Conservation (phyloP, 2,329 filamentous ascomycete genomes). For the Trichophyton equinum region DNA sequence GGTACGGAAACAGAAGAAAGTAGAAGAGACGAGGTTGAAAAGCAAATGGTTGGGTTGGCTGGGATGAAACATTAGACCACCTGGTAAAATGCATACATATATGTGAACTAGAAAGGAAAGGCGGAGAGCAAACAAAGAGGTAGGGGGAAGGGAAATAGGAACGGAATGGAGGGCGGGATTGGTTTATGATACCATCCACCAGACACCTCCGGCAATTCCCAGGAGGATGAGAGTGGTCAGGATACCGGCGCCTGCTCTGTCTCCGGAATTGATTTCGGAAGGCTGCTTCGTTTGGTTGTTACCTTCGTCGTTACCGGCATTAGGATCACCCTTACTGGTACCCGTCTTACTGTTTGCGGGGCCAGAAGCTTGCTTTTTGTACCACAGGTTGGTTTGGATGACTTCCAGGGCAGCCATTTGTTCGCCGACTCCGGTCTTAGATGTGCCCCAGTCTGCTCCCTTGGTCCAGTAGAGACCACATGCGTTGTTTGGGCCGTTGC, state of each 20-base stretch:
- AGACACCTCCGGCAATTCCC: slow-evolving; percentile 43
- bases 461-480: slow-evolving; percentile 28
- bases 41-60: not conserved
- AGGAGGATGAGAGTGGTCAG: slow-evolving; percentile 47
- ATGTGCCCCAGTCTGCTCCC: slow-evolving; percentile 43
- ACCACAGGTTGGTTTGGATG: slow-evolving; percentile 43
- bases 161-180: not conserved
- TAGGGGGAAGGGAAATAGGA: not conserved
- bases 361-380: slow-evolving; percentile 26
- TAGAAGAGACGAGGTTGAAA: not conserved
- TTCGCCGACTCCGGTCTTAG: slow-evolving; percentile 49
- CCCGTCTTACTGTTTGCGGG: slow-evolving; percentile 38
- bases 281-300: slow-evolving; percentile 21
- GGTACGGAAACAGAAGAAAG: not conserved
- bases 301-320: slow-evolving; percentile 19
- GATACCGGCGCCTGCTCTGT: slow-evolving; percentile 57
- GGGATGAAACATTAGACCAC: not conserved
- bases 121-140: not conserved
- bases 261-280: slow-evolving; percentile 43
- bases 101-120: slow-evolving; percentile 3
- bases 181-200: slow-evolving; percentile 34
- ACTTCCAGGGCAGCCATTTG: slow-evolving; percentile 59
- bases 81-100: not conserved
- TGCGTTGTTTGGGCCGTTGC: slow-evolving; percentile 17
- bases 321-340: slow-evolving; percentile 36